A percentile compares a stretch with the other conserved stretches of the same genome.
Evolutionary conservation across 768 basidiomycete genomes (phyloP).

Genomic region (Tylopilus vinaceipallidus): DNA sequence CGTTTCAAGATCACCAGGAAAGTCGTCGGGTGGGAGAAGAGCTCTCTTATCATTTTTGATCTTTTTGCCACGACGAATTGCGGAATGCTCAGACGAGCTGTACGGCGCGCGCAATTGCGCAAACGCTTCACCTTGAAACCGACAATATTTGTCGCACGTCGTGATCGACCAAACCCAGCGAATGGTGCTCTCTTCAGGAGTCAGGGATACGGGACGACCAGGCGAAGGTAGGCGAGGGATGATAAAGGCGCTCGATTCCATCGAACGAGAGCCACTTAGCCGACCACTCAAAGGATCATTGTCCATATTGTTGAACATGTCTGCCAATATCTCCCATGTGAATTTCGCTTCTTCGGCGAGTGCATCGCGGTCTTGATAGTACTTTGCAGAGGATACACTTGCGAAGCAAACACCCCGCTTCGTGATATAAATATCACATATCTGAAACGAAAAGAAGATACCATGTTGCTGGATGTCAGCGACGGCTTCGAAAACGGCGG

Average conservation of each 20-base stretch:
- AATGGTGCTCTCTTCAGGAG: constrained; percentile 18
- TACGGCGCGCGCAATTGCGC: not conserved
- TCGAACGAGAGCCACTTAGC: constrained; percentile 4
- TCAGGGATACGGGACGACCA: constrained; percentile 13
- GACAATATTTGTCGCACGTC: constrained; percentile 11
- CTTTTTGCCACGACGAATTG: constrained; percentile 7
- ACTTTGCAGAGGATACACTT: constrained; percentile 14
- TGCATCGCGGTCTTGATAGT: constrained; percentile 23
- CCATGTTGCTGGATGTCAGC: constrained; percentile 33
- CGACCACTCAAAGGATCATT: not conserved
- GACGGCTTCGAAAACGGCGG: constrained; percentile 29
- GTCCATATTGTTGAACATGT: constrained; percentile 21
- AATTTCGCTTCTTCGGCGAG: constrained; percentile 21
- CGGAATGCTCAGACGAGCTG: not conserved
- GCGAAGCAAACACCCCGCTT: constrained; percentile 29
- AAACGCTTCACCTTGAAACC: not conserved
- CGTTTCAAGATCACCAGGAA: not conserved
- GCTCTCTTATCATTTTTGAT: constrained; percentile 2
- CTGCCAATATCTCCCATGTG: constrained; percentile 17
- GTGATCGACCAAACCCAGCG: constrained; percentile 23
- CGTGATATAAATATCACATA: constrained; percentile 31
- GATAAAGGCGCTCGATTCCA: constrained; percentile 9
- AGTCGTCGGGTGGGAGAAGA: constrained; percentile 21
- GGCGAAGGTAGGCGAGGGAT: constrained; percentile 30
- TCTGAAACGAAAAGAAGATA: constrained; percentile 17